A percentile compares a stretch with the other conserved stretches of the same genome.
phyloP scores from a whole-genome alignment of 495 filamentous ascomycete genomes.

The Xylaria telfairii region DNA sequence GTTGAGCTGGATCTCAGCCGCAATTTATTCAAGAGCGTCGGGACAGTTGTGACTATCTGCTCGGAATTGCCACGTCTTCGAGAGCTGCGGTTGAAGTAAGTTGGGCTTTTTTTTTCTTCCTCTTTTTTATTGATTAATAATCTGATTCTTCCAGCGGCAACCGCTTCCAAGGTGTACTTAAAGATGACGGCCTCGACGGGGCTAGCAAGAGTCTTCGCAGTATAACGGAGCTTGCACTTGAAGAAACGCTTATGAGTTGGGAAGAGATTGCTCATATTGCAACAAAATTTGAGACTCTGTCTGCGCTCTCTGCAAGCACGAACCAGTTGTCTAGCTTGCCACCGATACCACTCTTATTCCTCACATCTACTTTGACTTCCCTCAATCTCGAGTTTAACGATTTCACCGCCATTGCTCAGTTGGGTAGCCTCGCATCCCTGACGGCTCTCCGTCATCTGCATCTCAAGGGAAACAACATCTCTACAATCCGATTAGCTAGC shows the following conservation, averaged over 20 bases:
- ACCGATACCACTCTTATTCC: constrained; percentile 52
- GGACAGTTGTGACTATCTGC: constrained; percentile 72
- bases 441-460: constrained; percentile 66
- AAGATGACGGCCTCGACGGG: constrained; percentile 43
- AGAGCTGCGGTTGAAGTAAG: constrained; percentile 74
- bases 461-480: constrained; percentile 63
- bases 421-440: constrained; percentile 63
- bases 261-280: constrained; percentile 62
- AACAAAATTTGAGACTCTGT: constrained; percentile 64
- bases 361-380: constrained; percentile 53
- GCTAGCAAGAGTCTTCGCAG: constrained; percentile 53
- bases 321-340: constrained; percentile 56
- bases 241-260: constrained; percentile 76
- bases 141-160: constrained; percentile 66
- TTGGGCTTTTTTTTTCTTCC: constrained; percentile 24
- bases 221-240: constrained; percentile 73
- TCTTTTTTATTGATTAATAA: neutral
- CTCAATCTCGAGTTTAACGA: constrained; percentile 79
- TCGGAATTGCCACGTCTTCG: constrained; percentile 65
- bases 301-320: constrained; percentile 57
- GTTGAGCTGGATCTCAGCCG: constrained; percentile 85
- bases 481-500: constrained; percentile 33
- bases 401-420: constrained; percentile 63
- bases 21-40: constrained; percentile 75
- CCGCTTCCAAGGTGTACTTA: constrained; percentile 62